Evolutionary conservation across 2,329 filamentous ascomycete species (phyloP).

Genomic region (Pseudopithomyces chartarum): DNA sequence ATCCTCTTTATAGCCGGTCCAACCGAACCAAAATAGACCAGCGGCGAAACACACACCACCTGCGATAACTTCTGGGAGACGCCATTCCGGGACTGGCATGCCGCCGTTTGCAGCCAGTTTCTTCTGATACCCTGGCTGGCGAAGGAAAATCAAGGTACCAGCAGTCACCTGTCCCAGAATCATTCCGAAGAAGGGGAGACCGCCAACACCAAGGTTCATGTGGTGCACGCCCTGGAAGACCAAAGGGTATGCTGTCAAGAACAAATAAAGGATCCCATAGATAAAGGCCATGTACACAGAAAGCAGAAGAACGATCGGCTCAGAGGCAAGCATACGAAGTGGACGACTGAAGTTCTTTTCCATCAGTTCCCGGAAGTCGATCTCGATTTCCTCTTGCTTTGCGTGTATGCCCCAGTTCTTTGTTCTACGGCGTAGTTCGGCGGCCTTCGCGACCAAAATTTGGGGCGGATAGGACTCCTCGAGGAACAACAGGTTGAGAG

Average conservation of each 20-base stretch:
- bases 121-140: slow-evolving; percentile 69
- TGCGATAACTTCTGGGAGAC: slow-evolving; percentile 59
- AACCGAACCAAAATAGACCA: slow-evolving; percentile 48
- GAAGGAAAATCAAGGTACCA: slow-evolving; percentile 65
- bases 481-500: slow-evolving; percentile 59
- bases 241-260: slow-evolving; percentile 82
- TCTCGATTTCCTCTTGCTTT: slow-evolving; percentile 59
- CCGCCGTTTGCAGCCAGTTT: slow-evolving; percentile 54
- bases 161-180: slow-evolving; percentile 73
- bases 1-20: slow-evolving; percentile 49
- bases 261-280: slow-evolving; percentile 78
- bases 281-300: slow-evolving; percentile 44
- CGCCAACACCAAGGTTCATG: slow-evolving; percentile 72
- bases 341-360: slow-evolving; percentile 61
- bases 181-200: slow-evolving; percentile 87
- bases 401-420: slow-evolving; percentile 68
- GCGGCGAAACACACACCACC: slow-evolving; percentile 54
- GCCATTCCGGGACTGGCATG: slow-evolving; percentile 62
- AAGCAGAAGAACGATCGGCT: slow-evolving; percentile 53
- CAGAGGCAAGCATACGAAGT: slow-evolving; percentile 53
- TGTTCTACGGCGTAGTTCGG: slow-evolving; percentile 59
- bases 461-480: slow-evolving; percentile 63
- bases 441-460: slow-evolving; percentile 61
- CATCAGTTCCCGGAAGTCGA: slow-evolving; percentile 55
- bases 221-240: slow-evolving; percentile 76